Conservation (phyloP, 2,329 filamentous ascomycete genomes). For the Chrysosporium queenslandicum region DNA sequence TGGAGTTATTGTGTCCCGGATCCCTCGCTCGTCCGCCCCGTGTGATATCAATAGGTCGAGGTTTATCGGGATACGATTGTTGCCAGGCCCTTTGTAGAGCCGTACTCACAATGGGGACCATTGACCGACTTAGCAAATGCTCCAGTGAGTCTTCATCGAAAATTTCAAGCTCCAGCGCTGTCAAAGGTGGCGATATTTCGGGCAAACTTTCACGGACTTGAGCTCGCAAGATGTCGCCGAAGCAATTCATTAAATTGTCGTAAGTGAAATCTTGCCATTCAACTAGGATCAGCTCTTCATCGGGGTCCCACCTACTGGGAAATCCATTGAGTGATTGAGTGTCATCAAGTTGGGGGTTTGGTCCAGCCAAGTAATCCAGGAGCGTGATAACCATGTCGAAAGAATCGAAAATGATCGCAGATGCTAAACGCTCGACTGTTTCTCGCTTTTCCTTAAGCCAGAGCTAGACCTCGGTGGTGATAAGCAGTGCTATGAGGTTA, state of each 20-base stretch:
- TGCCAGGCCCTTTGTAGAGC: background rate
- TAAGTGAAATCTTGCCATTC: background rate
- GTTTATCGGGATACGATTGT: background rate
- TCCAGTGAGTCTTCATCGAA: constrained; percentile 14
- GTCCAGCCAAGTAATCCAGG: background rate
- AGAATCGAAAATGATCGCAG: too few species aligned
- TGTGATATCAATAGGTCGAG: background rate
- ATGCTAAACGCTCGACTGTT: too few species aligned
- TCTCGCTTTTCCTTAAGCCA: too few species aligned
- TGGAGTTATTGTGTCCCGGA: background rate
- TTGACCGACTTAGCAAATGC: constrained; percentile 9
- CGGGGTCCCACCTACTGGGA: background rate
- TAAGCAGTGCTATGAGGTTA: too few species aligned
- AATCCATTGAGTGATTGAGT: background rate
- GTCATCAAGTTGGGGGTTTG: background rate
- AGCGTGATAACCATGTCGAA: background rate
- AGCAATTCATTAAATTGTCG: background rate
- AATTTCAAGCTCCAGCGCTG: constrained; percentile 5
- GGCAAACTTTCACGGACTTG: background rate
- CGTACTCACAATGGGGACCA: constrained; percentile 1
- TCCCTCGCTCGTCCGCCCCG: background rate
- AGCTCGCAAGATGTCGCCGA: background rate
- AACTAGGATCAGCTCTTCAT: background rate
- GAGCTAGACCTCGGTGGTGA: too few species aligned
- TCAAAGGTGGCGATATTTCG: background rate